Evolutionary conservation across 2,329 filamentous ascomycete genomes (phyloP).

Genomic region (Cryphonectria naterciae): DNA sequence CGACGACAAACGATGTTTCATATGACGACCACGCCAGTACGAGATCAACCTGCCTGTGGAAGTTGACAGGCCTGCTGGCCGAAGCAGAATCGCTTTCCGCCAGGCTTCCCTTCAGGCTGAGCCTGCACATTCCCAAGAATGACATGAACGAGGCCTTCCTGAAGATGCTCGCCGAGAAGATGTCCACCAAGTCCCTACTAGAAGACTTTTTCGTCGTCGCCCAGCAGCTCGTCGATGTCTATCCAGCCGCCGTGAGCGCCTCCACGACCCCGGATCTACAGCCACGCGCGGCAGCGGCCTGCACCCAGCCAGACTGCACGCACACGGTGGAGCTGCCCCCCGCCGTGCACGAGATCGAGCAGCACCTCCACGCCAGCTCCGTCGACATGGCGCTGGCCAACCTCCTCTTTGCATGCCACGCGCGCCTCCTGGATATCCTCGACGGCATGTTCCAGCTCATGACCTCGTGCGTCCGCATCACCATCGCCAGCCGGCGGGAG

Average conservation of each 20-base stretch:
- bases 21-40: conserved; percentile 20
- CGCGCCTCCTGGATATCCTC: conserved; percentile 43
- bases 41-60: conserved; percentile 29
- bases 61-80: conserved; percentile 33
- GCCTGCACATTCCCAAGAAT: conserved; percentile 35
- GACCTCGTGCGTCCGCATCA: conserved; percentile 39
- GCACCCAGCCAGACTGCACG: conserved; percentile 41
- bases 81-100: conserved; percentile 36
- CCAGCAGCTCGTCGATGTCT: conserved; percentile 43
- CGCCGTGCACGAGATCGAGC: conserved; percentile 30
- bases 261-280: conserved; percentile 28
- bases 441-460: conserved; percentile 40
- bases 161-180: conserved; percentile 33
- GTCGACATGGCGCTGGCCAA: conserved; percentile 42
- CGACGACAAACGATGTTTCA: neutral
- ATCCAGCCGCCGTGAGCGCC: conserved; percentile 38
- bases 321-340: conserved; percentile 34
- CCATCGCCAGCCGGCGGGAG: conserved; percentile 35
- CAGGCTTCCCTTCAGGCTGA: conserved; percentile 30
- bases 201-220: conserved; percentile 41
- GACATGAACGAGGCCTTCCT: conserved; percentile 33
- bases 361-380: conserved; percentile 13
- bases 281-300: conserved; percentile 29
- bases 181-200: conserved; percentile 36
- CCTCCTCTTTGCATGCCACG: conserved; percentile 44